These are phyloP conservation scores for Apiotrichum gamsii DNA, from an alignment of 1,284 basidiomycete species.

Conservation along the genomic window DNA sequence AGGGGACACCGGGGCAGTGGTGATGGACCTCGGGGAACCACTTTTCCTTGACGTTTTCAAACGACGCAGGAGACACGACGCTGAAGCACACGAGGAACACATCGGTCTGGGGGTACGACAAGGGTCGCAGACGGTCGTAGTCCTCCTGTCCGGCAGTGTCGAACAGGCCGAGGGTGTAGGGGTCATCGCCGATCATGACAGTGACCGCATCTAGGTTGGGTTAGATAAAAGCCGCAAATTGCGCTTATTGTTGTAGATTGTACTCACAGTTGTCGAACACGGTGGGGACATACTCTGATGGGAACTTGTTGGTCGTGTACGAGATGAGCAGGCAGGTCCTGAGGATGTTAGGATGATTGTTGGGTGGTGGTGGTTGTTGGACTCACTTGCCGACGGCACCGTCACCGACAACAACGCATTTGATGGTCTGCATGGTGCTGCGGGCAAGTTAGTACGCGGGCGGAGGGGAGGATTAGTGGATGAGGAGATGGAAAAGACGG, in stretches of 20 bases:
- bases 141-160: conserved; percentile 99
- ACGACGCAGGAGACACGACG: conserved; percentile 95
- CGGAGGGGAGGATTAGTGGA: not conserved
- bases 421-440: conserved; percentile 81
- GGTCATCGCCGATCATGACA: conserved; percentile 99
- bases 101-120: conserved; percentile 99
- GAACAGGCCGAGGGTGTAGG: conserved; percentile 95
- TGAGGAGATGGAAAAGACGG: too few relatives aligned
- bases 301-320: conserved; percentile 99
- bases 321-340: conserved; percentile 98
- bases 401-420: conserved; percentile 98
- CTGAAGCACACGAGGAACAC: conserved; percentile 99
- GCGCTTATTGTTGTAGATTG: too few relatives aligned
- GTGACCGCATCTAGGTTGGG: conserved; percentile 84
- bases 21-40: conserved; percentile 99
- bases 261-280: conserved; percentile 56
- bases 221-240: too few relatives aligned
- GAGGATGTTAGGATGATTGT: not conserved
- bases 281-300: conserved; percentile 97
- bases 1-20: conserved; percentile 99
- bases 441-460: not conserved
- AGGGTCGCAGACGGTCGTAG: conserved; percentile 95
- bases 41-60: conserved; percentile 99
- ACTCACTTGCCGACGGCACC: conserved; percentile 94
- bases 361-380: too few relatives aligned